Percentiles rank a stretch among this genome's conserved stretches.
These are phyloP conservation scores for Colletotrichum sidae DNA, from an alignment of 2,329 filamentous ascomycete species.

Conservation along the genomic window DNA sequence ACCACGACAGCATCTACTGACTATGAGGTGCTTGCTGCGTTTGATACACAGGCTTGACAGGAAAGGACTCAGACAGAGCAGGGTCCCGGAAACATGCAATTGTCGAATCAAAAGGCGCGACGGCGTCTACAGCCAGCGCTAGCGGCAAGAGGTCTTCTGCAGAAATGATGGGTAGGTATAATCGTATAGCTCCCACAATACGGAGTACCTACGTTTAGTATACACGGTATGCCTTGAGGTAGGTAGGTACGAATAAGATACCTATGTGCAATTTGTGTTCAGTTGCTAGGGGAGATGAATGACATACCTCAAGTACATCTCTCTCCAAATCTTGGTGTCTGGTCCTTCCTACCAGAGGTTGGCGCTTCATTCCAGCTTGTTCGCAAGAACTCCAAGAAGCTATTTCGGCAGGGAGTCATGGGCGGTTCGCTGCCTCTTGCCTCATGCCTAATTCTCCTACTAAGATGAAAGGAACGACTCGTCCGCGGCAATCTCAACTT, in stretches of 20 bases:
- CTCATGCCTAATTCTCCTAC: slow-evolving; percentile 3
- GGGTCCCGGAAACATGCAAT: slow-evolving; percentile 33
- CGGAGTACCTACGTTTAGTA: too few species aligned
- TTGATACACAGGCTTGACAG: too few species aligned
- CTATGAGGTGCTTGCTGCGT: too few species aligned
- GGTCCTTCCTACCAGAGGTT: background rate
- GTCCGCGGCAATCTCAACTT: slow-evolving; percentile 24
- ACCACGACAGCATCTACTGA: background rate
- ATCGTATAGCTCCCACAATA: too few species aligned
- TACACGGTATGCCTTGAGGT: too few species aligned
- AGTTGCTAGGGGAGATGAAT: too few species aligned
- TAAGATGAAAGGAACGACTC: slow-evolving; percentile 10
- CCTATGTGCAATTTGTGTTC: too few species aligned
- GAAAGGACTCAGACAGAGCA: background rate
- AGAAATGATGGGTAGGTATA: too few species aligned
- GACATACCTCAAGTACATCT: too few species aligned
- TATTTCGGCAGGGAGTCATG: slow-evolving; percentile 20
- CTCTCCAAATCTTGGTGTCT: too few species aligned
- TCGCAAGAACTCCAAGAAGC: too few species aligned
- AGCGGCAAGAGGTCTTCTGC: background rate
- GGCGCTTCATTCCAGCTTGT: background rate
- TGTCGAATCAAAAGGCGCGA: slow-evolving; percentile 25
- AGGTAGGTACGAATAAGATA: too few species aligned
- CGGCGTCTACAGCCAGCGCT: slow-evolving; percentile 25
- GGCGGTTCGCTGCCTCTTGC: slow-evolving; percentile 22